Base-by-base conservation (phyloP, 345 rosid genomes). In the Eucalyptus polyanthemos region DNA sequence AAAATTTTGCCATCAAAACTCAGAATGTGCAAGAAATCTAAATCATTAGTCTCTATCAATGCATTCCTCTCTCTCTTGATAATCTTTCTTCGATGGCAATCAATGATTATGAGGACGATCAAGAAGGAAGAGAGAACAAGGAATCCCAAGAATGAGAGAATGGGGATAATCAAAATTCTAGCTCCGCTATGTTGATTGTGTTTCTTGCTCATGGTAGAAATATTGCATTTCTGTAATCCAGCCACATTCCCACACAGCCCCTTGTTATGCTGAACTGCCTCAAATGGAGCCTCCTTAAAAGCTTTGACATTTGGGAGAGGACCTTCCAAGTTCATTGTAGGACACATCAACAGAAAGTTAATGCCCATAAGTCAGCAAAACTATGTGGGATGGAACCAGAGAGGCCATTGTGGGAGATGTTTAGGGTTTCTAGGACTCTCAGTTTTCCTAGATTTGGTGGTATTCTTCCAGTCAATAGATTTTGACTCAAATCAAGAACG, bases 381-480 rank as follows among this genome's bases (percentile, higher is more conserved):
- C 89, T 21, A 3, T 7, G 15, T 5, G 93, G 92, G 81, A 91
- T 87, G 40, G 91, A 27, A 44, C 91, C 88, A 14, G 17, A 88
- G 16, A 92, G 89, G 40, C n/a, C 80, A 60, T 91, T 92, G 58
- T 89, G 89, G 22, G 94, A 90, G 45, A 44, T 8, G 45, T 90
- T 90, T 50, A 92, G 80, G 16, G 17, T 83, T 40, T 90, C 88
- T 53, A 91, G 62, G 81, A 49, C 87, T 6, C 50, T 47, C 4
- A 47, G 0, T 47, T 47, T 47, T 47, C 50, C 50, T 11, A 47
- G 2, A 11, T 0, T 1, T 47, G 50, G 50, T 47, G 50, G 50
- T 47, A 47, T 47, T 11, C 50, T 47, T 47, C 5, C 50, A 0
- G 50, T 47, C 50, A 47, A 47, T 47, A 47, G 14, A 47, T 47